Evolutionary conservation across 305 asterid genomes (phyloP), one percentile per base, ranked within the genome.

Genomic region (Fraxinus floribunda): DNA sequence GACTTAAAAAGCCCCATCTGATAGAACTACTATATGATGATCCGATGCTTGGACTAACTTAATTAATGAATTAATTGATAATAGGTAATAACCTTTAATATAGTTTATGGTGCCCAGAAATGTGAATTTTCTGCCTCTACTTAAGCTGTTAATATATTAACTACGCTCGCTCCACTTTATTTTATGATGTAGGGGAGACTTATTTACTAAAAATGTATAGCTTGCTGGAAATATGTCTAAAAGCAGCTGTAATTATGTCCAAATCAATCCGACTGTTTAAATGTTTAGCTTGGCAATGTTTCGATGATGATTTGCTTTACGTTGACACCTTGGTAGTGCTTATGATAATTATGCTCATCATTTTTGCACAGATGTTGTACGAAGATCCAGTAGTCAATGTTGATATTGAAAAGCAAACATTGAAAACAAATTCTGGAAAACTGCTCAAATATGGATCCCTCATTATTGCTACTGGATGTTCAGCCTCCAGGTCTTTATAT

Each of bases 361-460:
- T 57, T n/a, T 64, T 57, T 78, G 6, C 78, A 16, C 80, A 89
- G 90, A 89, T 85, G 86, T n/a, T 89, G 46, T 87, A 89, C 68
- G 88, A 87, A 85, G 92, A 89, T 86, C 92, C 89, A 13, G 92
- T 89, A 11, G 86, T 90, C 72, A 83, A 84, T 26, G 22, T 89
- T 77, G 88, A 89, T 82, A 71, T 79, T 24, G 90, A 83, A 79
- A 89, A 89, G 89, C 88, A 87, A 83, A 89, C 88, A 24, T 79
- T 89, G 83, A 83, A 84, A 74, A 89, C 92, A 81, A 84, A 78
- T 83, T 89, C 92, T 2, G 92, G 92, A 86, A 87, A 89, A 75
- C 68, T 87, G 81, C 87, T 89, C 84, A 89, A 86, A 81, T 87
- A 87, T 86, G 92, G 92, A 16, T 84, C 92, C 84, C 92, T 87